Conservation (phyloP, 1,284 basidiomycete species). For the Bondarzewia mesenterica region DNA sequence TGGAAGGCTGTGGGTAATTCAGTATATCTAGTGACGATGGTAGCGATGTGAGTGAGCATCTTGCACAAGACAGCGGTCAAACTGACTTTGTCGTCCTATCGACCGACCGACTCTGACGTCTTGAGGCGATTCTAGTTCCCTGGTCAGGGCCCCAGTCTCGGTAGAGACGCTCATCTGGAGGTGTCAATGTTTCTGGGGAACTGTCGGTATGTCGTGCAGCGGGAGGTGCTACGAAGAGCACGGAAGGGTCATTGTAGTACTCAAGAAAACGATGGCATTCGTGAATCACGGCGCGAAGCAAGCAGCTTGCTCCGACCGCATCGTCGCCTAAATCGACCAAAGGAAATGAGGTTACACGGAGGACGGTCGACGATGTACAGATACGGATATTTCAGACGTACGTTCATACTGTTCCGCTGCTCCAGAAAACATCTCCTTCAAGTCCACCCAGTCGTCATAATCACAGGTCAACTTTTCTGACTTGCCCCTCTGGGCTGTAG, state of each 20-base stretch:
- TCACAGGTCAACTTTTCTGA: slow-evolving; percentile 27
- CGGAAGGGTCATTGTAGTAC: slow-evolving; percentile 45
- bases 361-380: background rate
- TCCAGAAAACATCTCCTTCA: slow-evolving; percentile 51
- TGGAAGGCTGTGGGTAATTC: slow-evolving; percentile 59
- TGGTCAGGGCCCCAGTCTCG: slow-evolving; percentile 3
- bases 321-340: slow-evolving; percentile 36
- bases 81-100: background rate
- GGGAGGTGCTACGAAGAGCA: slow-evolving; percentile 26
- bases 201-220: background rate
- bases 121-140: background rate
- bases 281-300: slow-evolving; percentile 54
- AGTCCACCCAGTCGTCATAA: slow-evolving; percentile 53
- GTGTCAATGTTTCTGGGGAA: slow-evolving; percentile 15
- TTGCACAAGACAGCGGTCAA: background rate
- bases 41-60: background rate
- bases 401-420: slow-evolving; percentile 53
- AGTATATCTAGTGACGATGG: slow-evolving; percentile 22
- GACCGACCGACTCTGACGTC: background rate
- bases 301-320: slow-evolving; percentile 37
- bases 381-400: slow-evolving; percentile 22
- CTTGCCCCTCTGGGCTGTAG: too few species aligned
- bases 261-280: slow-evolving; percentile 55
- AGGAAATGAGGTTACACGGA: too few species aligned
- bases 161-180: slow-evolving; percentile 3